Evolutionary conservation across 768 basidiomycete species (phyloP), one percentile per base, ranked within the genome.

Genomic region (Pisolithus microcarpus): DNA sequence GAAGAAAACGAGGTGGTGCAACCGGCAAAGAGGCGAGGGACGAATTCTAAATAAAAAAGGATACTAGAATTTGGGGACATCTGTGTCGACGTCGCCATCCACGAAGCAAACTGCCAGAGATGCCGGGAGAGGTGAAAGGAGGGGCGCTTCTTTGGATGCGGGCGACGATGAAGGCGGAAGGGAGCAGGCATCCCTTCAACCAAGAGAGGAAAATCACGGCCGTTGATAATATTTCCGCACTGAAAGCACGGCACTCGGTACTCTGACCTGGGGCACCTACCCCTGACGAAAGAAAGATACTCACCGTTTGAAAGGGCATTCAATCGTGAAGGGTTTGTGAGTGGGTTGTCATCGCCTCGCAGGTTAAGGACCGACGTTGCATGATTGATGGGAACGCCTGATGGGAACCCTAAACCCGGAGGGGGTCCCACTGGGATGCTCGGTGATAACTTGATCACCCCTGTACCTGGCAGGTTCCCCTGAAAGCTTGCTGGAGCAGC

Each of bases 211-310:
- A 58, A 60, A 64, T 87, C 75, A 87, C 73, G 77, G 78, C 66
- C 78, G 82, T 78, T 81, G 75, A 71, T 79, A 80, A 73, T 80
- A 72, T 79, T 82, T 84, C 82, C 84, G 85, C 82, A 85, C 86
- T 88, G 84, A 85, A 87, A 85, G 85, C 75, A 86, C 82, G 84
- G 84, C 70, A 72, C 85, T 88, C 77, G 87, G 85, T 87, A 89
- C 83, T 78, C 78, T 81, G 82, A 75, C 84, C 84, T 72, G 68
- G 72, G 74, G 72, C 71, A 79, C 84, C 86, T 83, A 85, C 85
- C 84, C 84, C 83, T 66, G 70, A 69, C 68, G 65, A 71, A 70
- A 65, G 67, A 73, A 72, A 72, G 65, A 58, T 60, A 82, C 87
- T 88, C 83, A 88, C 87, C 81, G 72, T 83, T 56, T 72, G 55